Base-by-base conservation (phyloP, 2,329 filamentous ascomycete species). In the Lecanicillium sp. region DNA sequence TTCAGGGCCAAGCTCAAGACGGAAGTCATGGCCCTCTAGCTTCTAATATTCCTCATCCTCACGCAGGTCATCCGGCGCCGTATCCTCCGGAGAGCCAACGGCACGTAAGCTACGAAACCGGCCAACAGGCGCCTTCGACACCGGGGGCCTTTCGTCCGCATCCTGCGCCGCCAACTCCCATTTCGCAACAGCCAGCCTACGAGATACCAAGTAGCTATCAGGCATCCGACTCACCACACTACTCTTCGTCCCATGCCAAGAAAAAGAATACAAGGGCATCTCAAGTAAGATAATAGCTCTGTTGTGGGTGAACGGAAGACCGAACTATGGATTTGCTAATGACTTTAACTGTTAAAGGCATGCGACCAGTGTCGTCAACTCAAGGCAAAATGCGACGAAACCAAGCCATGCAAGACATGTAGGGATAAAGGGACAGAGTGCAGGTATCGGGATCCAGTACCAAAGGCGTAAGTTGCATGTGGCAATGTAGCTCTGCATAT, bases 371-470 rank as follows among this genome's bases (percentile, higher is more conserved):
- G 88, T 61, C 80, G 88, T 42, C 75, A 84, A 44, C 73, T 90
- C 29, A 95, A 94, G 60, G 87, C 87, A 12, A 94, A 94, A 62
- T 95, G 88, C 57, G 87, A 94, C 51, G 88, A 95, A 65, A 80
- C 80, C 9, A 80, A 83, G 48, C 88, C 84, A 2, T 83, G 84
- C 51, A 90, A 87, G 55, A 86, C 82, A 51, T 98, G 92, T 58
- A 83, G 83, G 51, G 89, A 96, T 49, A 94, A 94, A 56, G 80
- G 75, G 48, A 72, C 87, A 22, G 73, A 80, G 38, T 98, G 86
- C 65, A 81, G 85, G 59, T 96, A 95, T 59, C 80, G 89, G 48
- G 89, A 95, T 54, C 83, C 92, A 5, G 84, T 87, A 16, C 87
- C 87, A 13, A 92, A 94, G 55, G 90, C 94, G 85, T 94, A 71